Conservation (phyloP, 2,329 filamentous ascomycete species). For the Aspergillus pseudoviridinutans region DNA sequence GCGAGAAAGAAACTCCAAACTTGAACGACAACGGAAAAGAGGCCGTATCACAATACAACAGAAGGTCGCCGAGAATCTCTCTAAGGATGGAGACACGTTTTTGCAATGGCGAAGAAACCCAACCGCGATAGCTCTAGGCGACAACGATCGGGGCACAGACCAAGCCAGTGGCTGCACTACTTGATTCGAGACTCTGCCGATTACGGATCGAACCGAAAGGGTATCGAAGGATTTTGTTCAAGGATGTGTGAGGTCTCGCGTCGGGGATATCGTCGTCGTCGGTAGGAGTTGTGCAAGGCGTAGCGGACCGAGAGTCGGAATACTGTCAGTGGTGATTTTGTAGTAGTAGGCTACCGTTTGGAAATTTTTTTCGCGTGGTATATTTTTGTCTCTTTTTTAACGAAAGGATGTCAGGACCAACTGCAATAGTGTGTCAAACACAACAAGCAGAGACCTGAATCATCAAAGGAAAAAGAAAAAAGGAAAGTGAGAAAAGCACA, state of each 20-base stretch:
- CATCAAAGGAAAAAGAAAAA: constrained; percentile 22
- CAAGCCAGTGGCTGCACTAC: constrained; percentile 46
- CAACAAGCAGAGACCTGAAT: constrained; percentile 31
- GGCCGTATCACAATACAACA: constrained; percentile 5
- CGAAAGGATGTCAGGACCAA: constrained; percentile 36
- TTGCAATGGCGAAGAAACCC: constrained; percentile 23
- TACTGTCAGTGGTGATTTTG: constrained; percentile 15
- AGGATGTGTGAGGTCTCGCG: not conserved
- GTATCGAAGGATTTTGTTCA: constrained; percentile 17
- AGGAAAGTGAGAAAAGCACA: constrained; percentile 15
- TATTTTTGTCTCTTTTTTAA: constrained; percentile 18
- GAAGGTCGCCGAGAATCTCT: constrained; percentile 17
- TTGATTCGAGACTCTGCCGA: constrained; percentile 24
- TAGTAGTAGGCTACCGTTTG: constrained; percentile 17
- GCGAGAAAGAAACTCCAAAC: constrained; percentile 17
- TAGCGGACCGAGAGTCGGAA: constrained; percentile 14
- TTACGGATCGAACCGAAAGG: constrained; percentile 22
- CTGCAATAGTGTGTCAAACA: constrained; percentile 46
- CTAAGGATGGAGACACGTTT: constrained; percentile 14
- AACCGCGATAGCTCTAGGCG: constrained; percentile 26
- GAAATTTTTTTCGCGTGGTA: not conserved
- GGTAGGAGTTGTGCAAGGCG: constrained; percentile 9
- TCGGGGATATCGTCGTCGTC: constrained; percentile 1
- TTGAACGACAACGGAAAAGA: constrained; percentile 6
- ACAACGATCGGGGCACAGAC: constrained; percentile 38